A percentile compares a stretch with the other conserved stretches of the same genome.
phyloP scores from a whole-genome alignment of 495 filamentous ascomycete genomes.

The Trichoderma asperelloides region DNA sequence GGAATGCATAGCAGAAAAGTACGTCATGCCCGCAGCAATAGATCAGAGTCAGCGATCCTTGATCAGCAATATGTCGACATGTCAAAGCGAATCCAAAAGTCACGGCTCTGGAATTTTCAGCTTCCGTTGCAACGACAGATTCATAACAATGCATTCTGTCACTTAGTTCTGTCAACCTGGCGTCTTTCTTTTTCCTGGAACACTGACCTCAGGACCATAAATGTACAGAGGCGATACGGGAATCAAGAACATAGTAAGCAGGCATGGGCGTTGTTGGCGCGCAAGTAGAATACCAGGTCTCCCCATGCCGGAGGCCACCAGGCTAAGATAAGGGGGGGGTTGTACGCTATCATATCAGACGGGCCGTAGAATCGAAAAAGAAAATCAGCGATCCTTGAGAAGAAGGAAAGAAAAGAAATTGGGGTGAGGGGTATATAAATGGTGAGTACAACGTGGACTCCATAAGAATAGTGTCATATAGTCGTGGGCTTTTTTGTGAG shows the following conservation, averaged over 20 bases:
- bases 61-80: neutral
- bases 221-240: neutral
- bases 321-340: neutral
- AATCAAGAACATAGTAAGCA: neutral
- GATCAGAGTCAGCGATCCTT: neutral
- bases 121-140: neutral
- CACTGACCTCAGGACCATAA: neutral
- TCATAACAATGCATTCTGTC: neutral
- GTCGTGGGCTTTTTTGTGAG: neutral
- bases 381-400: neutral
- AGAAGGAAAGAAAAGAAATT: neutral
- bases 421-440: neutral
- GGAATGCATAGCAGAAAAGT: neutral
- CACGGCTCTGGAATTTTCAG: neutral
- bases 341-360: slow-evolving; percentile 2
- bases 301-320: neutral
- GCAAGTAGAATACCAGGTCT: neutral
- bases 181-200: neutral
- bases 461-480: slow-evolving; percentile 6
- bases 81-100: slow-evolving; percentile 2
- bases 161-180: neutral
- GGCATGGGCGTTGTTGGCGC: neutral
- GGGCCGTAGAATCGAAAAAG: neutral
- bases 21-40: neutral
- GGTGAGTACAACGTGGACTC: slow-evolving; percentile 5